Evolutionary conservation across 2,329 filamentous ascomycete species (phyloP), one percentile per base, ranked within the genome.

Genomic region (Talaromyces rugulosus): DNA sequence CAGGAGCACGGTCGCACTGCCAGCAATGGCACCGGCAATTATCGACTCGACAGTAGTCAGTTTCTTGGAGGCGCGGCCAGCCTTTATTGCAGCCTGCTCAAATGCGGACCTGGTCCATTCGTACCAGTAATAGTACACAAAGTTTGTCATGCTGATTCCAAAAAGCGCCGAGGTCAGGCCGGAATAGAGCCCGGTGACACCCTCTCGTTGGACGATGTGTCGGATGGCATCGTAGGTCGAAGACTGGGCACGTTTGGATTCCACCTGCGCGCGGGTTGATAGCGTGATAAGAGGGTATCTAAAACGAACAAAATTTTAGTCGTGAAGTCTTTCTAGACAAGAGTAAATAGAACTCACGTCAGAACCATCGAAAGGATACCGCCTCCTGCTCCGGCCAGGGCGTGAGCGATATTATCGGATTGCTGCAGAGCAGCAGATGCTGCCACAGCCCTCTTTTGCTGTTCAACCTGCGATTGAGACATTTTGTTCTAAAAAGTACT

Each of bases 121-220:
- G 79, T 98, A 99, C 94, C 86, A 99, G 83, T 98, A 99, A 81
- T 99, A 99, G 84, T 99, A 99, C 55, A 99, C 94, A 75, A 99
- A 99, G 82, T 99, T 99, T 70, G 95, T 99, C 69, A 99, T 89
- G 77, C 90, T 95, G 81, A 99, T 98, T 75, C 95, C 95, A 77
- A 99, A 97, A 53, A 99, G 83, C 58, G 95, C 95, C 65, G 91
- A 96, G 77, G 96, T 92, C 63, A 99, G 86, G 50, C 95, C 95
- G 6, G 95, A 88, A 75, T 98, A 99, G 40, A 99, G 87, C 34
- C 95, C 95, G 2, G 86, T 81, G 61, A 97, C 81, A 70, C 95
- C 95, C 79, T 99, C 95, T 69, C 95, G 90, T 69, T 93, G 89
- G 66, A 99, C 85, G 74, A 99, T 98, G 70, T 88, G 87, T 69